A percentile compares a stretch with the other conserved stretches of the same genome.
Conservation (phyloP, 257 asterid species). For the Lavandula angustifolia region DNA sequence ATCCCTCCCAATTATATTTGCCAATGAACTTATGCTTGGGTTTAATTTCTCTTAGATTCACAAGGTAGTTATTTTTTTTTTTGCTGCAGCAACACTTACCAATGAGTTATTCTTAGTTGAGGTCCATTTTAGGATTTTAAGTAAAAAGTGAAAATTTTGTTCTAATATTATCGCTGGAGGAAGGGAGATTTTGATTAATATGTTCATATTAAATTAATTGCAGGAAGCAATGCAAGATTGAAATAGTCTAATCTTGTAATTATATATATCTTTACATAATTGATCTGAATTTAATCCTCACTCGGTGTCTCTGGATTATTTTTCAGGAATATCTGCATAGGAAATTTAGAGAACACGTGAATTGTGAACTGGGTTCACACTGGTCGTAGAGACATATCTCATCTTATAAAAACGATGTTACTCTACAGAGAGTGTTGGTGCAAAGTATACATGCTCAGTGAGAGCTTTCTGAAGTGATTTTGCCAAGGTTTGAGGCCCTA, state of each 20-base stretch:
- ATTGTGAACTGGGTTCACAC: conserved; percentile 30
- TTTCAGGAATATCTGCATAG: conserved; percentile 76
- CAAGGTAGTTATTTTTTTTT: background rate
- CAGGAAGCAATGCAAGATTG: background rate
- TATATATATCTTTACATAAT: too few relatives aligned
- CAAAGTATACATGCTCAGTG: conserved; percentile 42
- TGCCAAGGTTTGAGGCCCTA: conserved; percentile 49
- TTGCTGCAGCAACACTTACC: too few relatives aligned
- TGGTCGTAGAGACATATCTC: conserved; percentile 45
- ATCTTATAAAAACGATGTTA: conserved; percentile 44
- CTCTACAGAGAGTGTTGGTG: conserved; percentile 50
- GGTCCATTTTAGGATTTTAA: background rate
- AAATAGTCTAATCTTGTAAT: conserved; percentile 6
- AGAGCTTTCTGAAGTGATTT: conserved; percentile 44
- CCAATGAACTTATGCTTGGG: conserved; percentile 1
- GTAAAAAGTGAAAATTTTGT: background rate
- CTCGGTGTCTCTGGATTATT: conserved; percentile 14
- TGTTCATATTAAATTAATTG: background rate
- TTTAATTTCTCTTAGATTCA: conserved; percentile 6
- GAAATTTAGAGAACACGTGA: conserved; percentile 35
- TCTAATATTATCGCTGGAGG: background rate
- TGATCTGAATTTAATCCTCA: conserved; percentile 14
- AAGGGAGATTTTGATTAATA: background rate
- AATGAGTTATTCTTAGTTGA: conserved; percentile 4
- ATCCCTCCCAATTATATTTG: background rate